Evolutionary conservation across 1,284 basidiomycete species (phyloP).

Genomic region (Porodaedalea pini): DNA sequence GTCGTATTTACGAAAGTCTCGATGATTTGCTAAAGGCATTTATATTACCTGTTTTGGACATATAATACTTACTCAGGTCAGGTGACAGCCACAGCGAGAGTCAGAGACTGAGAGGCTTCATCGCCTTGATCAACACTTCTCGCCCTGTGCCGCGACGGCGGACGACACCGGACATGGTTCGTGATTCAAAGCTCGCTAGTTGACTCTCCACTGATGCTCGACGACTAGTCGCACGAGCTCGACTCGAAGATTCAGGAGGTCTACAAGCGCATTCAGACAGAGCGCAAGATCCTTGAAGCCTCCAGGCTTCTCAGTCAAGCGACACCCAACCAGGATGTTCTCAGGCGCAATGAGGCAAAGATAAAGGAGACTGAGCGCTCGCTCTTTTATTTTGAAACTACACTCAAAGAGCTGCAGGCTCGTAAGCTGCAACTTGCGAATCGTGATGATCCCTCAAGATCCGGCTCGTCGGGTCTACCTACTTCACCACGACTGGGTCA

Average conservation of each 20-base stretch:
- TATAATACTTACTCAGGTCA: background rate
- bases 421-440: conserved; percentile 64
- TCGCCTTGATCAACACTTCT: conserved; percentile 14
- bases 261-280: conserved; percentile 85
- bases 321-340: conserved; percentile 84
- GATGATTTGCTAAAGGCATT: background rate
- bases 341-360: conserved; percentile 78
- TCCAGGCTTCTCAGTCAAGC: conserved; percentile 77
- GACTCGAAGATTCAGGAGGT: conserved; percentile 92
- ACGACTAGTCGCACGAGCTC: conserved; percentile 50
- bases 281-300: conserved; percentile 89
- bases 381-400: conserved; percentile 85
- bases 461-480: conserved; percentile 33
- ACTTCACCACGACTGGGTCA: conserved; percentile 28
- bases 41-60: background rate
- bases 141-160: conserved; percentile 8
- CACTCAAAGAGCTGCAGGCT: conserved; percentile 78
- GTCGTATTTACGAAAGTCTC: background rate
- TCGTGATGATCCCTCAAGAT: conserved; percentile 53
- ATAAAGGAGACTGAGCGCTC: conserved; percentile 86
- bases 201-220: background rate
- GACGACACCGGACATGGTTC: conserved; percentile 29
- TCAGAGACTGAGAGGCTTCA: background rate
- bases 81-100: background rate
- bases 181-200: conserved; percentile 14